A percentile compares a stretch with the other conserved stretches of the same genome.
phyloP scores from a whole-genome alignment of 2,329 filamentous ascomycete genomes.

The Fusarium pseudonygamai region DNA sequence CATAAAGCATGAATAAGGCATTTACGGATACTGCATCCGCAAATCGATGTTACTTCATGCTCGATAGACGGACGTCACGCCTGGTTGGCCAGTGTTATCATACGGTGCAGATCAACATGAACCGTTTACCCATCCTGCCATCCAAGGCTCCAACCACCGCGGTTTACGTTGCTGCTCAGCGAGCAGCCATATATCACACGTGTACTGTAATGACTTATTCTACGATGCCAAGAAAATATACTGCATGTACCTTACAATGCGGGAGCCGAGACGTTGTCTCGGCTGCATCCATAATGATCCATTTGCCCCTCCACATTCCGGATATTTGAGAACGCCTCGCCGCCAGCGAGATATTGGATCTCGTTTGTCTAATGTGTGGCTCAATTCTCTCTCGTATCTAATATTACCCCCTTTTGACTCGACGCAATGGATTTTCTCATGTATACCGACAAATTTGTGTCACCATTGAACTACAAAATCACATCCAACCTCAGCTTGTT shows the following conservation, averaged over 20 bases:
- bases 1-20: not conserved
- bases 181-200: not conserved
- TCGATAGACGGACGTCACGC: constrained; percentile 4
- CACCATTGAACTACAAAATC: not conserved
- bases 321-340: constrained; percentile 7
- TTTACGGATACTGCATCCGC: not conserved
- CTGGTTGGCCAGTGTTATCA: constrained; percentile 10
- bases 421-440: not conserved
- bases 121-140: not conserved
- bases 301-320: constrained; percentile 11
- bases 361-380: not conserved
- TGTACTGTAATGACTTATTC: not conserved
- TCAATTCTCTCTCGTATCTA: not conserved
- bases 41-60: not conserved
- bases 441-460: not conserved
- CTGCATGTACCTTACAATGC: not conserved
- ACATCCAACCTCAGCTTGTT: constrained; percentile 18
- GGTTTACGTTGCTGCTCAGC: not conserved
- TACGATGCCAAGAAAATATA: constrained; percentile 3
- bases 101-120: constrained; percentile 15
- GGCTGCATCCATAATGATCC: too few species aligned
- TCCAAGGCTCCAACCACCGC: constrained; percentile 4
- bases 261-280: constrained; percentile 7
- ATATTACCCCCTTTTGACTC: not conserved
- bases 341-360: constrained; percentile 27